Percentiles rank a stretch among this genome's conserved stretches.
Conservation (phyloP, 2,329 filamentous ascomycete genomes). For the Neopestalotiopsis sp. region DNA sequence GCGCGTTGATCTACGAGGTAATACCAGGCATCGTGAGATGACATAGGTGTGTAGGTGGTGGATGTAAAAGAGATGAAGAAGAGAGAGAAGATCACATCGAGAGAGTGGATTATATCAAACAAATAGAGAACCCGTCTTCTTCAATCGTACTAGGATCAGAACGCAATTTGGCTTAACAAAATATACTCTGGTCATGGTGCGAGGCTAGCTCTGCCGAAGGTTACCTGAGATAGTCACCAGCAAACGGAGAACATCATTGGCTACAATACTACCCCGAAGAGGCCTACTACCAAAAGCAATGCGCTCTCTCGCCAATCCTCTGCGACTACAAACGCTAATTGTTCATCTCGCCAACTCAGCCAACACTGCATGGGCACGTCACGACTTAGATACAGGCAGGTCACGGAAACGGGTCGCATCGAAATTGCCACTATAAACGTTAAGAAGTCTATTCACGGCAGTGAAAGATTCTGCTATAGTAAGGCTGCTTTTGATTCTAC, state of each 20-base stretch:
- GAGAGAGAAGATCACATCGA: no score
- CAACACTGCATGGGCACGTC: neutral
- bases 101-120: no score
- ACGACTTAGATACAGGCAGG: neutral
- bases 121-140: neutral
- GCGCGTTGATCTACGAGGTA: no score
- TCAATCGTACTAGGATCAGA: neutral
- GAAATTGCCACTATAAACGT: neutral
- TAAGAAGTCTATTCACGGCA: neutral
- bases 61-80: no score
- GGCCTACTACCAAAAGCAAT: neutral
- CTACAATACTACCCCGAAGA: neutral
- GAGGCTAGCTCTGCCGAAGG: neutral
- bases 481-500: no score
- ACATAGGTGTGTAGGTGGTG: no score
- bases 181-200: neutral
- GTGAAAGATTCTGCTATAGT: no score
- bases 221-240: neutral
- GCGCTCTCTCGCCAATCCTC: neutral
- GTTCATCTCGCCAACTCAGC: neutral
- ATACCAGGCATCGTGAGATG: no score
- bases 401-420: neutral
- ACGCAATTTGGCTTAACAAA: neutral
- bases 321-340: neutral
- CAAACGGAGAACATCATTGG: neutral